Evolutionary conservation across 1,284 basidiomycete genomes (phyloP), one percentile per base, ranked within the genome.

Genomic region (Fomitopsis schrenkii): DNA sequence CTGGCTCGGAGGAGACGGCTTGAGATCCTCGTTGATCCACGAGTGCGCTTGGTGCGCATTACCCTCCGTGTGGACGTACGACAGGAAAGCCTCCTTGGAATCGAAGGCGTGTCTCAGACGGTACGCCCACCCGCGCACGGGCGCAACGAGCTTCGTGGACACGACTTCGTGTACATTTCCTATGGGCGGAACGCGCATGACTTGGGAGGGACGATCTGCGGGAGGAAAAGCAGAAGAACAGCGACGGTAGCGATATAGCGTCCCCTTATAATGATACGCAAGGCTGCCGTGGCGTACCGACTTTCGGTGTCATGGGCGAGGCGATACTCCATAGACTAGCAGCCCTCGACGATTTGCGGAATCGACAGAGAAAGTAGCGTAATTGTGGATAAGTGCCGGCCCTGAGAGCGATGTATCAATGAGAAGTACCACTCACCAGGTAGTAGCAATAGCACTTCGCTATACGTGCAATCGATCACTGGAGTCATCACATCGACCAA

Each of bases 11-110:
- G 66, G 68, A n/a, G 68, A 69, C 10, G 68, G 68, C 56, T 64
- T 64, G 19, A 69, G 62, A 55, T 69, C 68, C 46, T 69, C 68
- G 44, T 69, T 69, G 10, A 65, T 60, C 66, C 68, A 69, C 1
- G 66, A 63, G 44, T 68, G 68, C 3, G 45, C 59, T 17, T 57
- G 56, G 28, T 56, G 55, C 9, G 68, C 58, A 38, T 67, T 67
- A 14, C 66, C 66, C 48, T 69, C 64, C 26, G 66, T 69, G 14
- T 57, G 64, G 28, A 69, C 57, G 46, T 69, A 69, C 17, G 54
- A 30, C 10, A 66, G 62, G 54, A 69, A 66, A 6, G 63, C 62
- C 12, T 62, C 59, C 30, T 63, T 66, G 3, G 66, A 67, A 14
- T 42, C 42, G 46, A 64, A 60, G 2, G 66, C 68, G 9, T 42